Base-by-base conservation (phyloP, 371 early-diverging fungal species). In the Syncephalastrum monosporum region DNA sequence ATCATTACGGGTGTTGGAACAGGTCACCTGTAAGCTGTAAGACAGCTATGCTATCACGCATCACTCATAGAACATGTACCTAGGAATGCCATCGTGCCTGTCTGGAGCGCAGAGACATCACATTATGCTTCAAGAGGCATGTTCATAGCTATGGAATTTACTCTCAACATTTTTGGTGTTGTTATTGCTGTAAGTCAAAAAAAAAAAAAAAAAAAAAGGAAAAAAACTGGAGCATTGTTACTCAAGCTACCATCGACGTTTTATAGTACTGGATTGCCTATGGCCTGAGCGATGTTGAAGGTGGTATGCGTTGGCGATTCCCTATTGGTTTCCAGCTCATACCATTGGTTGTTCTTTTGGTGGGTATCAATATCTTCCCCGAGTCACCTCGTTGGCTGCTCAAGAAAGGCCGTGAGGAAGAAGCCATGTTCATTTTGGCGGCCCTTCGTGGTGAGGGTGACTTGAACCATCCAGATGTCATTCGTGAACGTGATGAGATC, bases 201-300 rank as follows among this genome's bases (percentile, higher is more conserved):
- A n/a, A 43, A 15, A 21, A 21, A 21, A 21, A 21, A 21, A 21
- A 21, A 21, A 21, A 21, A 21, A n/a, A n/a, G n/a, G n/a, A n/a
- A 43, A 15, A 21, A 21, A 21, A 21, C 21, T 21, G 21, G 21
- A 21, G 21, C 21, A 21, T 2, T 21, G 21, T 21, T 29, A 29
- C 29, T 29, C 45, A 45, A 49, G 16, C 42, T 50, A 21, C 21
- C 21, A 21, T 21, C 21, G 21, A 19, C 47, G 8, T 24, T 19
- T n/a, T 27, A 15, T 60, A 69, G 69, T 73, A 73, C 54, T 73
- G 74, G 74, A 49, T 73, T 4, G 74, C 65, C 0, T 73, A 73
- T 54, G 74, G 74, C 23, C 45, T 73, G 43, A 55, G 63, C 10
- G 64, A 58, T 14, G 54, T 50, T 12, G 70, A 69, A 57, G 70